A percentile compares a stretch with the other conserved stretches of the same genome.
phyloP scores from a whole-genome alignment of 2,329 filamentous ascomycete genomes.

The Apiospora kogelbergensis region DNA sequence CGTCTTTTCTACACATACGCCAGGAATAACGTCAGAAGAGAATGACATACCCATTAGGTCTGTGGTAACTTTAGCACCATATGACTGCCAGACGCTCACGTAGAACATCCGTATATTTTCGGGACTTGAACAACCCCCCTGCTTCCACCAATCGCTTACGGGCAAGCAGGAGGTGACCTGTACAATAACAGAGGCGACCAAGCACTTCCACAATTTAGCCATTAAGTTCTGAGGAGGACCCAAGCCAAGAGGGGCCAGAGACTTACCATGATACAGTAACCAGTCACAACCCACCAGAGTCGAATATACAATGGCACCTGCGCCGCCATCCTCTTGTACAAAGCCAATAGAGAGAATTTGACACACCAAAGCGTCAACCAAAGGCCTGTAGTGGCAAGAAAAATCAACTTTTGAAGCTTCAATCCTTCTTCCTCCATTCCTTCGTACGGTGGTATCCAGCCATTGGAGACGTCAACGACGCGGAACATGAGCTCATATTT shows the following conservation, averaged over 20 bases:
- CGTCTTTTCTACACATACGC: background rate
- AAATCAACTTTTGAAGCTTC: background rate
- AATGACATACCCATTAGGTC: background rate
- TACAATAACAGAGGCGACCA: background rate
- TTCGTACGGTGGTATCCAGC: background rate
- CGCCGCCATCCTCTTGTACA: background rate
- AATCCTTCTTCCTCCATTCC: background rate
- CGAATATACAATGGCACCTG: background rate
- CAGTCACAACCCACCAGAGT: background rate
- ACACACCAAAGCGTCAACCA: background rate
- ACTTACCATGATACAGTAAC: background rate
- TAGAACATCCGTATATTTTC: background rate
- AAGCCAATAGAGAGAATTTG: background rate
- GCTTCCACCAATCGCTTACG: background rate
- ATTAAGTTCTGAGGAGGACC: too few relatives aligned
- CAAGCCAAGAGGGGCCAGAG: too few relatives aligned
- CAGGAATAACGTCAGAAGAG: background rate
- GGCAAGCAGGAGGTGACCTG: background rate
- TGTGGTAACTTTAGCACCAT: background rate
- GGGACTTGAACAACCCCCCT: background rate
- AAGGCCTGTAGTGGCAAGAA: background rate
- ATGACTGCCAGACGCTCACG: background rate
- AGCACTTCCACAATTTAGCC: background rate
- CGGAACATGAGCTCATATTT: background rate
- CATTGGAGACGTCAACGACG: background rate